Conservation (phyloP, 2,329 filamentous ascomycete species). For the Elsinoe perseae region DNA sequence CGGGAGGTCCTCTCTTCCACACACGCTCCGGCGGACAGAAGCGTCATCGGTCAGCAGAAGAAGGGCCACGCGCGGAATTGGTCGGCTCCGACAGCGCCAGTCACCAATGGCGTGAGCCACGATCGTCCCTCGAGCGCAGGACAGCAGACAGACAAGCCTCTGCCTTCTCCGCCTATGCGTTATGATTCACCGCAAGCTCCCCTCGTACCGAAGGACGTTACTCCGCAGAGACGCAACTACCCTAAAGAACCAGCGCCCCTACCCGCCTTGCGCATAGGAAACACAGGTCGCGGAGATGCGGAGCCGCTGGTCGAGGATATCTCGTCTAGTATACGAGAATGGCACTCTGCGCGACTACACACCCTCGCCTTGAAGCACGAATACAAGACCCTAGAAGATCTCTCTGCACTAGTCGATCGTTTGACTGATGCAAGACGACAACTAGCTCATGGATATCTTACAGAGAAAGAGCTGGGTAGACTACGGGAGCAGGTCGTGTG, state of each 20-base stretch:
- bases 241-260: slow-evolving; percentile 84
- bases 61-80: slow-evolving; percentile 8
- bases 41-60: not conserved
- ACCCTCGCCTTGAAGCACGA: slow-evolving; percentile 76
- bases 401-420: slow-evolving; percentile 71
- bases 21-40: slow-evolving; percentile 39
- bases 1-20: slow-evolving; percentile 68
- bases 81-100: slow-evolving; percentile 1
- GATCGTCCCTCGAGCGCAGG: slow-evolving; percentile 1
- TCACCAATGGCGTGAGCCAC: slow-evolving; percentile 4
- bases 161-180: slow-evolving; percentile 11
- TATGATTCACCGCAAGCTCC: slow-evolving; percentile 13
- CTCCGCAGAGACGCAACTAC: slow-evolving; percentile 54
- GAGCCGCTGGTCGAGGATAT: slow-evolving; percentile 97
- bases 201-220: slow-evolving; percentile 14
- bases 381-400: slow-evolving; percentile 71
- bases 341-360: slow-evolving; percentile 96
- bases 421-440: slow-evolving; percentile 81
- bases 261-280: slow-evolving; percentile 89
- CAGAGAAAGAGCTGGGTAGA: slow-evolving; percentile 68
- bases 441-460: slow-evolving; percentile 89
- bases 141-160: not conserved
- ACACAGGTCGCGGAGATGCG: slow-evolving; percentile 53
- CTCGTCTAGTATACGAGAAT: slow-evolving; percentile 90
- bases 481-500: slow-evolving; percentile 88